phyloP scores from a whole-genome alignment of 2,329 filamentous ascomycete genomes.

The Fusarium domesticum region DNA sequence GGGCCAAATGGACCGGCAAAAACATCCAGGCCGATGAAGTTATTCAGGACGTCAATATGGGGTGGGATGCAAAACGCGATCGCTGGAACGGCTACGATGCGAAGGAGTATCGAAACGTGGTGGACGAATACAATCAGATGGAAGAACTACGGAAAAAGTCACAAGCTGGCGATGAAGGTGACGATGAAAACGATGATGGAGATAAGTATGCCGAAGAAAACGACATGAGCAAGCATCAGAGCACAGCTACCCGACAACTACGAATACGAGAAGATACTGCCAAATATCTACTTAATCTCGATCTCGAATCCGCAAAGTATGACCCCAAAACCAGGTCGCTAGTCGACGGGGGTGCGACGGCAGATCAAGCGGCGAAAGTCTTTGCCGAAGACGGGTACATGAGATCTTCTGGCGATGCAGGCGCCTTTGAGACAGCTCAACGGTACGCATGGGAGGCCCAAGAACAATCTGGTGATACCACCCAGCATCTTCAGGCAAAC shows the following conservation, averaged over 20 bases:
- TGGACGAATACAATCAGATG: constrained; percentile 84
- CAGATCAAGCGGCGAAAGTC: constrained; percentile 74
- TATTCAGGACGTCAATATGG: constrained; percentile 78
- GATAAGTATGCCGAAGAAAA: constrained; percentile 90
- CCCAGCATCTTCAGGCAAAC: constrained; percentile 90
- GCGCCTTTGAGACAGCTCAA: constrained; percentile 87
- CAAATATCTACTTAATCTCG: constrained; percentile 92
- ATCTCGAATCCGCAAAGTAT: constrained; percentile 95
- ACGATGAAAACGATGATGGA: constrained; percentile 53
- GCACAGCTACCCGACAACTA: constrained; percentile 84
- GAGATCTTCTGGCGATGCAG: constrained; percentile 83
- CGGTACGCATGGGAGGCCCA: constrained; percentile 94
- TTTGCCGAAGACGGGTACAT: constrained; percentile 94
- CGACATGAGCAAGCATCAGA: constrained; percentile 92
- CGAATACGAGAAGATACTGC: constrained; percentile 94
- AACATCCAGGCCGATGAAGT: constrained; percentile 93
- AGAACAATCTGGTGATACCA: constrained; percentile 74
- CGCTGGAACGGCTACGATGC: constrained; percentile 98
- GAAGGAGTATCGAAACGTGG: constrained; percentile 78
- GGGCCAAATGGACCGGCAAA: constrained; percentile 86
- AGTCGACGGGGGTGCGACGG: constrained; percentile 77
- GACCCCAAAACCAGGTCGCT: constrained; percentile 94
- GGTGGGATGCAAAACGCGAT: constrained; percentile 97
- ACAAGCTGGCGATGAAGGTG: constrained; percentile 48
- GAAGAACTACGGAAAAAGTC: constrained; percentile 67